Base-by-base conservation (phyloP, 2,329 filamentous ascomycete genomes). In the Apiospora hydei region DNA sequence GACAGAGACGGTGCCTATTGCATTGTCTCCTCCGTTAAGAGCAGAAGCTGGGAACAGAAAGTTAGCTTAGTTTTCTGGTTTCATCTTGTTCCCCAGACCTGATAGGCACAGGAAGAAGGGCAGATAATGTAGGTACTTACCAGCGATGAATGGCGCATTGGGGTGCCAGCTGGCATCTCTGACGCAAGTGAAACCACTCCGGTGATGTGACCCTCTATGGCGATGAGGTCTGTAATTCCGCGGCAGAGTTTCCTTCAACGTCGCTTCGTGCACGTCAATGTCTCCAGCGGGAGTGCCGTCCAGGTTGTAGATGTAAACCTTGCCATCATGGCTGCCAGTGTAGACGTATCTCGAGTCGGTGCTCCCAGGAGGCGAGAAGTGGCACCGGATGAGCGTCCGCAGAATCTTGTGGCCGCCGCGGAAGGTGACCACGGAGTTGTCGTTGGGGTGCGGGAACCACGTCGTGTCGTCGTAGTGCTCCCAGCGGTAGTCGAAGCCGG, bases 331-430 rank as follows among this genome's bases (percentile, higher is more conserved):
- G 77, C 94, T 97, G 30, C 96, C 96, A 26, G 92, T 93, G 83
- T 98, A 98, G 30, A 99, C 95, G 79, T 98, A 98, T 77, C 94
- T 89, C 11, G 93, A 95, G 80, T 98, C 93, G 1, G 94, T 96
- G 79, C 94, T 95, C 14, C 88, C 90, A 0, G 94, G 91, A 0
- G 96, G 96, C 44, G 94, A 96, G 83, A 99, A 99, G 83, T 98
- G 96, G 78, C 96, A 98, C 73, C 96, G 88, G 76, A 98, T 98
- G 53, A 98, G 86, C 0, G 96, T 98, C 78, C 94, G 92, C 73
- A 97, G 88, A 16, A 99, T 94, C 74, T 89, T 90, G 83, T 99
- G 96, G 13, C 96, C 96, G 13, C 96, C 96, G 38, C 94, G 90
- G 87, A 97, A 98, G 0, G 96, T 98, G 67, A 98, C 96, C 3